A percentile compares a stretch with the other conserved stretches of the same genome.
Evolutionary conservation across 805 yeast genomes (phyloP).

Genomic region (Metschnikowia vanudenii): DNA sequence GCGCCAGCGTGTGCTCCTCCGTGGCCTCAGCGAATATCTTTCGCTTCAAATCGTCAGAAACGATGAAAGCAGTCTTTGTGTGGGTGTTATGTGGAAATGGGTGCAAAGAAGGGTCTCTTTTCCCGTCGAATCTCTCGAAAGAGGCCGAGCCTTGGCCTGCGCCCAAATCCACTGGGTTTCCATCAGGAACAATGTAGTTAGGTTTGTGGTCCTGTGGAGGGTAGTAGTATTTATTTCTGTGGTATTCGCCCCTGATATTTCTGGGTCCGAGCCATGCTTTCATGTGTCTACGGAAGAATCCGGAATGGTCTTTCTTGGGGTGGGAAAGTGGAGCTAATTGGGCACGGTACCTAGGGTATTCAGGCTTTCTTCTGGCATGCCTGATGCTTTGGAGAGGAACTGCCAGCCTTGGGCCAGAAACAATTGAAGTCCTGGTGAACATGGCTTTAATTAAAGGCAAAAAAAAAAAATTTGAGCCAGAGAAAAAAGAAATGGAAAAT

Average conservation of each 20-base stretch:
- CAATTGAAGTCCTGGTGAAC: slow-evolving; percentile 14
- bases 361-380: slow-evolving; percentile 28
- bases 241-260: slow-evolving; percentile 80
- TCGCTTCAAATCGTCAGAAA: slow-evolving; percentile 58
- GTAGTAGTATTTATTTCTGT: slow-evolving; percentile 67
- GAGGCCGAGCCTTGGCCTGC: slow-evolving; percentile 28
- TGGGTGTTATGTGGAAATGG: slow-evolving; percentile 81
- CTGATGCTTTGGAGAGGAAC: slow-evolving; percentile 19
- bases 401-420: slow-evolving; percentile 16
- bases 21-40: slow-evolving; percentile 57
- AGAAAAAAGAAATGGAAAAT: slow-evolving; percentile 1
- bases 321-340: slow-evolving; percentile 30
- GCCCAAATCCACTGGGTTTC: slow-evolving; percentile 25
- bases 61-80: slow-evolving; percentile 63
- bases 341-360: slow-evolving; percentile 36
- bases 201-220: slow-evolving; percentile 69
- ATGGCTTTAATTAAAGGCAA: slow-evolving; percentile 2
- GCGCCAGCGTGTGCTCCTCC: slow-evolving; percentile 54
- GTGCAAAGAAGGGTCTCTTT: slow-evolving; percentile 40
- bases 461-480: background rate
- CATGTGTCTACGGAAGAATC: slow-evolving; percentile 62
- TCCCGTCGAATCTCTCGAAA: slow-evolving; percentile 13
- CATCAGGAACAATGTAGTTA: slow-evolving; percentile 66
- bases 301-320: slow-evolving; percentile 42
- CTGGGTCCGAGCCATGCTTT: slow-evolving; percentile 78